Conservation (phyloP, 2,329 filamentous ascomycete species). For the Hypoxylon sp. region DNA sequence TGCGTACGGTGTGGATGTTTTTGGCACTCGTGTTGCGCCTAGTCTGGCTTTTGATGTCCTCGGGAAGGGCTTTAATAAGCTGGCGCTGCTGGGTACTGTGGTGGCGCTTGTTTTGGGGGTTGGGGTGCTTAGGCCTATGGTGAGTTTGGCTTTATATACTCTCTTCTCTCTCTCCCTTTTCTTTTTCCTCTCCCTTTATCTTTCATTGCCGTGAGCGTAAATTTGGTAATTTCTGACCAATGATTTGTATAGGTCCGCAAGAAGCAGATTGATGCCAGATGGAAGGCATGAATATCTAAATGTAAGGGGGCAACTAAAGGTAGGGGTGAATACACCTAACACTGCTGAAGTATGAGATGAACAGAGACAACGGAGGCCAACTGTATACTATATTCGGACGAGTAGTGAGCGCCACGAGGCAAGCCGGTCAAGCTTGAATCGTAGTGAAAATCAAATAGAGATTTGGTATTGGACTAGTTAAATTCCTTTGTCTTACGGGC, state of each 20-base stretch:
- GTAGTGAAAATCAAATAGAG: conserved; percentile 1
- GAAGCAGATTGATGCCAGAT: conserved; percentile 58
- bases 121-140: conserved; percentile 81
- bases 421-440: not conserved
- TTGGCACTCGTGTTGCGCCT: conserved; percentile 85
- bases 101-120: conserved; percentile 81
- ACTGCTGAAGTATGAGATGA: too few relatives aligned
- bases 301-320: not conserved
- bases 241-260: conserved; percentile 51
- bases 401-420: not conserved
- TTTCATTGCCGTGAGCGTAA: too few relatives aligned
- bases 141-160: conserved; percentile 59
- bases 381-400: conserved; percentile 6
- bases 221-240: too few relatives aligned
- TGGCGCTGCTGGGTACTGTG: conserved; percentile 85
- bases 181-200: too few relatives aligned
- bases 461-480: not conserved
- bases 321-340: not conserved
- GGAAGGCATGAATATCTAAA: conserved; percentile 35
- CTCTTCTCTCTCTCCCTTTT: too few relatives aligned
- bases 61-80: conserved; percentile 92
- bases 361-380: not conserved
- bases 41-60: conserved; percentile 92
- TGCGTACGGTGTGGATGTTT: conserved; percentile 88
- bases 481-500: not conserved